Base-by-base conservation (phyloP, 1,284 basidiomycete species). In the Volvariella surrecta region DNA sequence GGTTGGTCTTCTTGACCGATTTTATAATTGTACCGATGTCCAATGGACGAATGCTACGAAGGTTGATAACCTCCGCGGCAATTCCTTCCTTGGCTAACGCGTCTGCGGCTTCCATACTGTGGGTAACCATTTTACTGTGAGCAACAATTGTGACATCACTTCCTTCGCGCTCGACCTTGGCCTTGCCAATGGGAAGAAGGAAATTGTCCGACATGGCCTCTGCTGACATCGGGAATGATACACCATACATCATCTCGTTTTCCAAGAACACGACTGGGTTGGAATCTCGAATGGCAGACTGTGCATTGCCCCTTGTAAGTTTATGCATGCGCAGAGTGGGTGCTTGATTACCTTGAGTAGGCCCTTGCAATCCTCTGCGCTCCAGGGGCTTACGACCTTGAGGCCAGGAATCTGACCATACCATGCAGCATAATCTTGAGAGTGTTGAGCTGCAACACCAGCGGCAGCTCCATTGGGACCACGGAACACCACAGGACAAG, bases 231-330 rank as follows among this genome's bases (percentile, higher is more conserved):
- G 92, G 91, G 85, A 99, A 99, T 16, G 83, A 79, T 52, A 93
- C 80, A 67, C 96, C 96, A 71, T 99, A 99, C 60, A 99, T 68
- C 79, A 99, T 92, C 70, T 99, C 96, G 68, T 99, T 99, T 63
- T 99, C 96, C 43, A 99, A 84, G 76, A 99, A 92, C 54, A 98
- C 92, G 54, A 97, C 89, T 10, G 94, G 93, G 72, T 97, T 99
- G 47, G 93, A 92, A 66, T 99, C 96, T 41, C 96, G 91, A 60
- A 99, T 97, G 30, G 96, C 95, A 45, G 92, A 67, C 89, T 92
- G 53, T 32, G 30, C 24, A 28, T 28, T 28, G 43, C 1, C 18
- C 19, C 39, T 43, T 30, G 44, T 41, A 28, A 18, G 10, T 35
- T 8, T 7, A 10, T 9, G 18, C 46, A 17, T 39, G 28, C 39